Conservation (phyloP, 305 asterid genomes). For the Fraxinus angustifolia region DNA sequence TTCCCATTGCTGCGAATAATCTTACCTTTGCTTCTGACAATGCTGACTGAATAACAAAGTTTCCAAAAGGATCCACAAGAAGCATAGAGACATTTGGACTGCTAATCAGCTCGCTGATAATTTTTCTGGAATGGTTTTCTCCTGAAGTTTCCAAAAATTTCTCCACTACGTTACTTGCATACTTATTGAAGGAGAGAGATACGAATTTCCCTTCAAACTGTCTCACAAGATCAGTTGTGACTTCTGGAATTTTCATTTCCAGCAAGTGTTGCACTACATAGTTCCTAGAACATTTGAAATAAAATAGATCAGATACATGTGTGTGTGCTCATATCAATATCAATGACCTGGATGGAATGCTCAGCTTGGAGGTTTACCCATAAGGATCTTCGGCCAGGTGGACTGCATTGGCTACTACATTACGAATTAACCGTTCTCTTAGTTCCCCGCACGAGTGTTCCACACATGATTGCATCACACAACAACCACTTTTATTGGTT, state of each 20-base stretch:
- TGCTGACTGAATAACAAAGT: constrained; percentile 65
- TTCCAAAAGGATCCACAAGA: constrained; percentile 58
- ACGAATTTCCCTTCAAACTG: constrained; percentile 41
- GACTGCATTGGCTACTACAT: constrained; percentile 32
- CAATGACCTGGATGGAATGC: neutral
- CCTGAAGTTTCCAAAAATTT: constrained; percentile 35
- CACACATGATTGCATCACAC: constrained; percentile 52
- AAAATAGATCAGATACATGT: neutral
- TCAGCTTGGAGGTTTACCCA: constrained; percentile 42
- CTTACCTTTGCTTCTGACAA: constrained; percentile 45
- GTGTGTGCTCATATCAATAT: neutral
- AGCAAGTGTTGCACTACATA: constrained; percentile 70
- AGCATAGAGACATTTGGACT: constrained; percentile 40
- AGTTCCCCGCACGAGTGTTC: constrained; percentile 32
- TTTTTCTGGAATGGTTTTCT: constrained; percentile 22
- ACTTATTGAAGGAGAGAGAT: constrained; percentile 50
- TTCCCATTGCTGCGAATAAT: neutral
- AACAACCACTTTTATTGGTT: constrained; percentile 68
- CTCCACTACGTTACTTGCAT: constrained; percentile 71
- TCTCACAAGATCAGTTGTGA: constrained; percentile 30
- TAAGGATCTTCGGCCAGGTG: constrained; percentile 50
- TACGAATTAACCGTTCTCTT: constrained; percentile 28
- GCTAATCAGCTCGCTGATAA: constrained; percentile 43
- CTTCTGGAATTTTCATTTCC: constrained; percentile 35
- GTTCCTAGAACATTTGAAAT: constrained; percentile 40